Evolutionary conservation across 805 yeast genomes (phyloP).

Genomic region (Schizosaccharomyces cryophilus): DNA sequence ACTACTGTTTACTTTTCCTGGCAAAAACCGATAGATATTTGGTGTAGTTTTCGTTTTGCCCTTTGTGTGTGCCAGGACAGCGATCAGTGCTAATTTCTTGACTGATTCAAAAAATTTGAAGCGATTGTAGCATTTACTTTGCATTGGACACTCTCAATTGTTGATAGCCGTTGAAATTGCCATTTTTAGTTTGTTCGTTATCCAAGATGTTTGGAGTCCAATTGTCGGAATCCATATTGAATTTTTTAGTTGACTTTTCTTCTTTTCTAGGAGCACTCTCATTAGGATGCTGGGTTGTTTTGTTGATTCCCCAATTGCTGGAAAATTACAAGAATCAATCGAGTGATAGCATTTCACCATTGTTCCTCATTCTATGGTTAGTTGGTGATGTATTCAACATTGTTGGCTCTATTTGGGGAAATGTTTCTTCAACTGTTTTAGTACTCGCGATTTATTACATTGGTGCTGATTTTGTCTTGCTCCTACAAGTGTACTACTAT

Average conservation of each 20-base stretch:
- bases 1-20: too few species aligned
- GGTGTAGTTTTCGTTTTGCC: too few species aligned
- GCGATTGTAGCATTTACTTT: too few species aligned
- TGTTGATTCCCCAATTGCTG: slow-evolving; percentile 1
- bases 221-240: not conserved
- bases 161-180: too few species aligned
- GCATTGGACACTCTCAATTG: too few species aligned
- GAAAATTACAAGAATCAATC: slow-evolving; percentile 1
- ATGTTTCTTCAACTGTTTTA: slow-evolving; percentile 75
- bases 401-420: slow-evolving; percentile 70
- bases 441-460: slow-evolving; percentile 82
- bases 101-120: too few species aligned
- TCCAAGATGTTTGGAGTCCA: too few species aligned
- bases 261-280: not conserved
- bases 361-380: slow-evolving; percentile 75
- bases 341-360: slow-evolving; percentile 60
- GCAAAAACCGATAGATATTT: too few species aligned
- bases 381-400: slow-evolving; percentile 87
- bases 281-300: not conserved
- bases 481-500: slow-evolving; percentile 64
- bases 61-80: too few species aligned
- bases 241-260: not conserved
- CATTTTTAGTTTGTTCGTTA: too few species aligned
- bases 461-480: slow-evolving; percentile 60
- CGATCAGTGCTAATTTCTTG: too few species aligned